Evolutionary conservation across 352 stramenopile species (phyloP).

Genomic region (Globisporangium yorkense): DNA sequence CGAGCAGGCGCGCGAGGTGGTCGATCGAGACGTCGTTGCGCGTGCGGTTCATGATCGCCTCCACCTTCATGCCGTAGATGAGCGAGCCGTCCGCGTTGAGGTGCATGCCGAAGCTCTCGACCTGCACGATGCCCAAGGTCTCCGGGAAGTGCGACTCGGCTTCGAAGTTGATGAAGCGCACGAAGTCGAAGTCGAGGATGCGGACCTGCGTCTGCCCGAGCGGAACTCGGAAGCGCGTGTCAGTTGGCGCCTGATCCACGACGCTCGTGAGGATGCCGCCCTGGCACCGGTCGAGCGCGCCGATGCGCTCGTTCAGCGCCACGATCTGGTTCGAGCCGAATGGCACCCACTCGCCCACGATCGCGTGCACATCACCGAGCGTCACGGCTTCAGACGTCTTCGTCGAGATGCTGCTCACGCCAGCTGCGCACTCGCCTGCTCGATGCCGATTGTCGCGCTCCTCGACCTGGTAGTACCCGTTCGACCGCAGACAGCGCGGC

Average conservation of each 20-base stretch:
- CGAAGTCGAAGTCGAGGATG: slow-evolving; percentile 96
- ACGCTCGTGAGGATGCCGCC: slow-evolving; percentile 94
- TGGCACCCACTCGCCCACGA: slow-evolving; percentile 97
- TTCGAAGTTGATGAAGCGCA: slow-evolving; percentile 98
- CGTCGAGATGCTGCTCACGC: slow-evolving; percentile 83
- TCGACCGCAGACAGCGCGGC: slow-evolving; percentile 92
- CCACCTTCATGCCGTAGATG: slow-evolving; percentile 87
- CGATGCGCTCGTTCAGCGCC: slow-evolving; percentile 95
- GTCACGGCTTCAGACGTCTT: slow-evolving; percentile 92
- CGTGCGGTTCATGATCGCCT: slow-evolving; percentile 95
- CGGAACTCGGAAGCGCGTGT: slow-evolving; percentile 79
- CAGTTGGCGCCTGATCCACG: slow-evolving; percentile 82
- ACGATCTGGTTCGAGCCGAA: slow-evolving; percentile 98
- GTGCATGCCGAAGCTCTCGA: slow-evolving; percentile 95
- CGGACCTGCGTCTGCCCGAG: slow-evolving; percentile 93
- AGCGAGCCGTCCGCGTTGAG: slow-evolving; percentile 73
- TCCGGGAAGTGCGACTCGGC: slow-evolving; percentile 96
- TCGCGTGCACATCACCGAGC: slow-evolving; percentile 93
- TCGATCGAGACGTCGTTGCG: slow-evolving; percentile 96
- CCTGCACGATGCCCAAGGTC: slow-evolving; percentile 91
- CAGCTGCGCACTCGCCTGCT: slow-evolving; percentile 78
- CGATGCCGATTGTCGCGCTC: slow-evolving; percentile 92
- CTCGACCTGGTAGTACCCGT: slow-evolving; percentile 62
- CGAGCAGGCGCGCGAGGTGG: slow-evolving; percentile 93
- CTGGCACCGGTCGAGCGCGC: slow-evolving; percentile 94